Base-by-base conservation (phyloP, 2,329 filamentous ascomycete genomes). In the Colletotrichum sp. region DNA sequence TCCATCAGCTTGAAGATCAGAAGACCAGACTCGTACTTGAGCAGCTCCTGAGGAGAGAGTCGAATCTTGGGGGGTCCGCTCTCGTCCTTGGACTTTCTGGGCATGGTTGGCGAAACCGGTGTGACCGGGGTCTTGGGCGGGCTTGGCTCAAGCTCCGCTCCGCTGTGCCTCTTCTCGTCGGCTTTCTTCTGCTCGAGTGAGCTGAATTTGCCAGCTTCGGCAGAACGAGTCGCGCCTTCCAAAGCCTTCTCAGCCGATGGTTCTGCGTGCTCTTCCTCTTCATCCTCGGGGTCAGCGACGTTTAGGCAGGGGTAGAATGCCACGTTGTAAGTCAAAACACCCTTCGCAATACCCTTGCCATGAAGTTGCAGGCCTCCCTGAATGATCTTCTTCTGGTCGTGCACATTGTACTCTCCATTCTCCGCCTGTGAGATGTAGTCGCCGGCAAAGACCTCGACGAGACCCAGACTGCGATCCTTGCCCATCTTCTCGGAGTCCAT, bases 401-500 rank as follows among this genome's bases (percentile, higher is more conserved):
- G 89, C 43, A 95, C 91, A 58, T 94, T 85, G 81, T 95, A 99
- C 81, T 98, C 95, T 73, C 96, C 97, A 78, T 90, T 92, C 38
- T 96, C 94, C 65, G 92, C 93, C 82, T 98, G 93, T 7, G 87
- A 86, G 77, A 99, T 91, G 82, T 95, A 99, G 77, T 99, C 95
- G 21, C 93, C 88, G 10, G 94, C 93, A 68, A 91, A 88, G 30
- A 98, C 85, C 79, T 99, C 96, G 21, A 97, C 86, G 71, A 94
- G 89, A 68, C 97, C 97, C 38, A 99, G 90, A 57, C 94, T 94
- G 72, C 97, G 94, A 84, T 99, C 97, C 83, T 96, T 97, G 80
- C 95, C 95, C 81, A 99, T 90, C 79, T 93, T 96, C 85, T 99
- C 97, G 77, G 97, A 93, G 80, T 99, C 97, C 96, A 99, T 98